Evolutionary conservation across 2,329 filamentous ascomycete species (phyloP).

Genomic region (Calonectria hongkongensis): DNA sequence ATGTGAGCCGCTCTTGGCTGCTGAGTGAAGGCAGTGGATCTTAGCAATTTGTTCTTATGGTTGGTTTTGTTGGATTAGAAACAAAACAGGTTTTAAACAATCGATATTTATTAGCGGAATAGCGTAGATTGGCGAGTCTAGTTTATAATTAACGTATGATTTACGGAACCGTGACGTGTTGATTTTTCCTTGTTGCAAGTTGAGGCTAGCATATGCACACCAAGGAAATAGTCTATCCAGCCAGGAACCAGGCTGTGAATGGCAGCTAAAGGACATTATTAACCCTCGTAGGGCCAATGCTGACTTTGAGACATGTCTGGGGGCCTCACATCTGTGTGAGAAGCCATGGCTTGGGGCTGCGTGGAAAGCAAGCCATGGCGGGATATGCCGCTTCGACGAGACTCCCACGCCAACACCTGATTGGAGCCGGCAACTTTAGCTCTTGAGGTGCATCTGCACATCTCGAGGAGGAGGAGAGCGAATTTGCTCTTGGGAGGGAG

Average conservation of each 20-base stretch:
- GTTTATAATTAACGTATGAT: background rate
- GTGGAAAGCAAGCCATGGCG: background rate
- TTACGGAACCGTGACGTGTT: background rate
- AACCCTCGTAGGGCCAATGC: slow-evolving; percentile 6
- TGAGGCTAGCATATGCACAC: background rate
- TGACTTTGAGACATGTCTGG: slow-evolving; percentile 17
- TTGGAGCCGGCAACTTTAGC: background rate
- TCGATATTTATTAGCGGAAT: background rate
- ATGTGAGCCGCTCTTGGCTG: background rate
- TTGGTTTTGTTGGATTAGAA: background rate
- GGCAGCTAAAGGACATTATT: background rate
- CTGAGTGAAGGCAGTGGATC: background rate
- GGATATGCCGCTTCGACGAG: slow-evolving; percentile 8
- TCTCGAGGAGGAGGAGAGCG: background rate
- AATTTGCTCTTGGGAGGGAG: background rate
- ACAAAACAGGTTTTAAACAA: background rate
- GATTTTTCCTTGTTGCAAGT: background rate
- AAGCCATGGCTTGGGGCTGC: background rate
- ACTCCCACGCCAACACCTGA: background rate
- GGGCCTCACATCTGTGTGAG: slow-evolving; percentile 3
- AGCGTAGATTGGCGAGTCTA: background rate
- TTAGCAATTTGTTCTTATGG: background rate
- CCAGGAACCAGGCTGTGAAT: background rate
- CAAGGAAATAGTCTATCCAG: background rate
- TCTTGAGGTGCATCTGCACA: background rate